phyloP scores from a whole-genome alignment of 1,284 basidiomycete genomes.

The Moesziomyces sp. region DNA sequence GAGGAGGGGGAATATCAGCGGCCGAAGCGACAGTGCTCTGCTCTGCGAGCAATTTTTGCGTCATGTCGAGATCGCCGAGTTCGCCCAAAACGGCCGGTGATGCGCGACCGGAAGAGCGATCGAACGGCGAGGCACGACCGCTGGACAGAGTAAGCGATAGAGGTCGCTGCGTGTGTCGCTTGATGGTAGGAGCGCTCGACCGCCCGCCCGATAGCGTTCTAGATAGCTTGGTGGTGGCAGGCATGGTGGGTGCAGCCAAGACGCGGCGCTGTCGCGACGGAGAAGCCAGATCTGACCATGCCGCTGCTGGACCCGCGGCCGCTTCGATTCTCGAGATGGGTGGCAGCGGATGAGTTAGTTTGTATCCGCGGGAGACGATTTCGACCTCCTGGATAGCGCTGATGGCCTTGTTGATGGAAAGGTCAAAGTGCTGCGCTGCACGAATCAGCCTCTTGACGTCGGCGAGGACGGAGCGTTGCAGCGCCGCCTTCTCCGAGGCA shows the following conservation, averaged over 20 bases:
- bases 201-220: slow-evolving; percentile 42
- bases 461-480: slow-evolving; percentile 23
- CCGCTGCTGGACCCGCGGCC: slow-evolving; percentile 2
- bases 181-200: slow-evolving; percentile 27
- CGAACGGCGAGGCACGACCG: slow-evolving; percentile 34
- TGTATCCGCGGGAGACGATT: slow-evolving; percentile 63
- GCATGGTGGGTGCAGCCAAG: slow-evolving; percentile 2
- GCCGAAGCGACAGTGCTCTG: slow-evolving; percentile 15
- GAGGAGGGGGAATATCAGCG: slow-evolving; percentile 8
- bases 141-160: slow-evolving; percentile 30
- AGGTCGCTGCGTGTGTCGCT: slow-evolving; percentile 24
- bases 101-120: slow-evolving; percentile 21
- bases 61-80: slow-evolving; percentile 11
- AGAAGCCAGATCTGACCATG: slow-evolving; percentile 9
- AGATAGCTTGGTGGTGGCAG: slow-evolving; percentile 23
- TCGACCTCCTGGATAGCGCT: slow-evolving; percentile 66
- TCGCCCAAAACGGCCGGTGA: slow-evolving; percentile 24
- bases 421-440: slow-evolving; percentile 54
- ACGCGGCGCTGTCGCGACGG: slow-evolving; percentile 23
- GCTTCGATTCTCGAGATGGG: slow-evolving; percentile 66
- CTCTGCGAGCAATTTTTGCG: slow-evolving; percentile 23
- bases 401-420: slow-evolving; percentile 56
- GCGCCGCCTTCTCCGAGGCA: slow-evolving; percentile 13
- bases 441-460: slow-evolving; percentile 36
- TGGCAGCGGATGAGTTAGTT: slow-evolving; percentile 61